Evolutionary conservation across 176 grass and related monocot genomes (phyloP).

Genomic region (Rhynchospora tenuis): DNA sequence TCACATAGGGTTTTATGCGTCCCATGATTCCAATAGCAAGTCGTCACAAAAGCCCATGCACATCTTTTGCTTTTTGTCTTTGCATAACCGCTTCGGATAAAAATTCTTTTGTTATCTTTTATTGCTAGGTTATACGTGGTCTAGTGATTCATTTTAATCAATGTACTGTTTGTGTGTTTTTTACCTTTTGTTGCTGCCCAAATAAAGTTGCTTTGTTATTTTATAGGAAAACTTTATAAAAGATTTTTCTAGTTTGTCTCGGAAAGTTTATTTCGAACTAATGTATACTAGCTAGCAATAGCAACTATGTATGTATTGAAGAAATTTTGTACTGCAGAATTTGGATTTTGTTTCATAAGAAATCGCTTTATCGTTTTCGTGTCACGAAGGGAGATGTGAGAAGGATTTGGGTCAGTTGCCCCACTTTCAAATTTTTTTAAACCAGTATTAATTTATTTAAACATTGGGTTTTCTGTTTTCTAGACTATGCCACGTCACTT

Average conservation of each 20-base stretch:
- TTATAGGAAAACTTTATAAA: background rate
- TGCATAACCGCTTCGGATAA: background rate
- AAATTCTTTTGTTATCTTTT: background rate
- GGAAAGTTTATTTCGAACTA: background rate
- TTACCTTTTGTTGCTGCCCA: background rate
- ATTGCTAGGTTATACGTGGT: background rate
- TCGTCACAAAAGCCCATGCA: conserved; percentile 41
- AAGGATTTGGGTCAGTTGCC: no score
- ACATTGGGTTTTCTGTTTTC: no score
- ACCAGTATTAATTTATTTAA: no score
- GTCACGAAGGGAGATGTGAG: no score
- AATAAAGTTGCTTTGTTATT: background rate
- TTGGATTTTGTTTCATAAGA: background rate
- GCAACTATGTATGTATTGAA: background rate
- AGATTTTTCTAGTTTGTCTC: background rate
- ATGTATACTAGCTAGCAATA: background rate
- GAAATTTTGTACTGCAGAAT: background rate
- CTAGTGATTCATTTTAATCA: background rate
- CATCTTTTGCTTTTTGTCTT: conserved; percentile 60
- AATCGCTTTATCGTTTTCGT: background rate
- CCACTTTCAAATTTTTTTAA: no score
- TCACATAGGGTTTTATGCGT: background rate
- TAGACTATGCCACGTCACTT: no score
- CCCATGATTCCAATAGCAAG: conserved; percentile 53
- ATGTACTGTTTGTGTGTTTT: background rate